phyloP scores from a whole-genome alignment of 768 basidiomycete species.

The Russula abietina region DNA sequence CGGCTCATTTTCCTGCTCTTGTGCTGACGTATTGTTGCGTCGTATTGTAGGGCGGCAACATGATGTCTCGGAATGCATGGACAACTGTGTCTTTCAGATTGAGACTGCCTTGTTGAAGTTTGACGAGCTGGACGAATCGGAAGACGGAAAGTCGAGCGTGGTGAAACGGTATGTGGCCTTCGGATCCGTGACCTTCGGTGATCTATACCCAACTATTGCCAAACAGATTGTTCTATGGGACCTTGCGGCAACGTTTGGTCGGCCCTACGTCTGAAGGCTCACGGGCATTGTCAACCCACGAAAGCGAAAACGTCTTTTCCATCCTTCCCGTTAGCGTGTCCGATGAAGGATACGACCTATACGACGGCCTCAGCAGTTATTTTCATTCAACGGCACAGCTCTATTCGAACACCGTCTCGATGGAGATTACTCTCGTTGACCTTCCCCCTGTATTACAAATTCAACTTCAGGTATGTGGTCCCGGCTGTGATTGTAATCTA shows the following conservation, averaged over 20 bases:
- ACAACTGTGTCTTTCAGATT: constrained; percentile 98
- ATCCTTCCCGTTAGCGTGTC: constrained; percentile 91
- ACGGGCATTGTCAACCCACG: constrained; percentile 57
- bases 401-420: constrained; percentile 77
- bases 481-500: background rate
- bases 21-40: background rate
- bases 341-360: constrained; percentile 84
- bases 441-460: constrained; percentile 90
- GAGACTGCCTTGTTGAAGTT: constrained; percentile 86
- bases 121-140: constrained; percentile 41
- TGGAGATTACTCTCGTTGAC: constrained; percentile 82
- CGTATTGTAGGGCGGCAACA: constrained; percentile 74
- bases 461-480: constrained; percentile 74
- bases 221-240: constrained; percentile 79
- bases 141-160: constrained; percentile 62
- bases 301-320: constrained; percentile 89
- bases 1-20: constrained; percentile 29
- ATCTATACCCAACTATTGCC: background rate
- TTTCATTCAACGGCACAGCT: constrained; percentile 88
- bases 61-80: constrained; percentile 98
- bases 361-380: constrained; percentile 88
- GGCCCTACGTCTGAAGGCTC: constrained; percentile 35
- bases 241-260: constrained; percentile 57
- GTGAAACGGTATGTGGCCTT: constrained; percentile 66
- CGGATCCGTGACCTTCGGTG: background rate